Conservation (phyloP, 108 stramenopile genomes). For the Ochromonas danica region DNA sequence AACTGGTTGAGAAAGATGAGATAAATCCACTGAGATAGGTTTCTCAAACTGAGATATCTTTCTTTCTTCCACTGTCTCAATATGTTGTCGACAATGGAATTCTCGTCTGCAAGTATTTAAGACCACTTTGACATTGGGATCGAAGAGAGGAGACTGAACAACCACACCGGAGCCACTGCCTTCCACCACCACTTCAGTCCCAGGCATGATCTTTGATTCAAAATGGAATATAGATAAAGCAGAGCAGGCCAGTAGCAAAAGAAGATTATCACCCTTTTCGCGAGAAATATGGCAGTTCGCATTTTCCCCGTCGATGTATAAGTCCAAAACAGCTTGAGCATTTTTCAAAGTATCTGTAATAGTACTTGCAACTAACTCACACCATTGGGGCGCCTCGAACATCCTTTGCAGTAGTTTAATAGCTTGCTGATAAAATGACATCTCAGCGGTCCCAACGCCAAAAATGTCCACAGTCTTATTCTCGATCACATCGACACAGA, state of each 20-base stretch:
- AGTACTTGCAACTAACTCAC: constrained; percentile 8
- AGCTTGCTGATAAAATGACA: background rate
- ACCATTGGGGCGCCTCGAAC: constrained; percentile 23
- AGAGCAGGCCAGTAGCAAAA: no score
- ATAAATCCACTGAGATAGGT: background rate
- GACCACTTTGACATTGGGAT: background rate
- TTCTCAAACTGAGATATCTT: background rate
- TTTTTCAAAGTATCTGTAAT: background rate
- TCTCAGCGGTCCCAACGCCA: no score
- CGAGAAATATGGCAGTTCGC: no score
- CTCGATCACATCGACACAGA: no score
- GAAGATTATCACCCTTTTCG: no score
- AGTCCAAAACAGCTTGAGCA: background rate
- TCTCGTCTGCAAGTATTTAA: background rate
- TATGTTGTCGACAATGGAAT: background rate
- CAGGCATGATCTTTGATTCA: no score
- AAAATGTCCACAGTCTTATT: no score
- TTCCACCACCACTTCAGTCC: no score
- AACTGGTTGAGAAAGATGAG: background rate
- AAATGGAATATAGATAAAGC: no score
- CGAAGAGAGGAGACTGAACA: no score
- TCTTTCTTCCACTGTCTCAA: background rate
- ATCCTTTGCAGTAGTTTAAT: constrained; percentile 10
- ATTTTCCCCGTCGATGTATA: no score
- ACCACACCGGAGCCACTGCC: no score